These are phyloP conservation scores for Solanum corneliomulleri DNA, from an alignment of 257 asterid species.

Conservation along the genomic window DNA sequence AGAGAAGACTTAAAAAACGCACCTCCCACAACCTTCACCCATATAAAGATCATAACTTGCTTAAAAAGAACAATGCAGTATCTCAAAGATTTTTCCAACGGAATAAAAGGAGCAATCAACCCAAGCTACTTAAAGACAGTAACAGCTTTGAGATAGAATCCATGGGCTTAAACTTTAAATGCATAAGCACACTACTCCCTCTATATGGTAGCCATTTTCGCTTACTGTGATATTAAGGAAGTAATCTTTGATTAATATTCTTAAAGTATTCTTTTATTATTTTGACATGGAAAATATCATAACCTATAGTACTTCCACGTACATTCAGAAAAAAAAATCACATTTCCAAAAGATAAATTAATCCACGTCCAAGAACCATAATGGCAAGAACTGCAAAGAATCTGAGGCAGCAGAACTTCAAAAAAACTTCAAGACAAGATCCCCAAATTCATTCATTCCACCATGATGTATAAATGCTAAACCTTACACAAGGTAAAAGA, in stretches of 20 bases:
- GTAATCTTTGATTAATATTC: background rate
- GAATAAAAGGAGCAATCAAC: background rate
- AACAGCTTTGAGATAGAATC: background rate
- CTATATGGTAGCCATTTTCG: background rate
- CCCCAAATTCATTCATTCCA: background rate
- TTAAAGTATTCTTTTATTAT: background rate
- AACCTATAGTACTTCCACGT: background rate
- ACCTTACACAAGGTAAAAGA: background rate
- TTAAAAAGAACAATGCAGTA: background rate
- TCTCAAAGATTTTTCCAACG: background rate
- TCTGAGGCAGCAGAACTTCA: background rate
- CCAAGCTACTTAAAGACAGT: background rate
- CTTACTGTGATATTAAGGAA: background rate
- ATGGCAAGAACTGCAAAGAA: background rate
- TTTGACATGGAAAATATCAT: background rate
- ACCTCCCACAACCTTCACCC: background rate
- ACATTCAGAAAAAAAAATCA: background rate
- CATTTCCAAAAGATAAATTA: background rate
- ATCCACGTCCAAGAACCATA: background rate
- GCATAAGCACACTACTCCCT: background rate
- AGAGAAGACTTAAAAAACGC: background rate
- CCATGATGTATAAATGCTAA: background rate
- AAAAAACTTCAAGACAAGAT: background rate
- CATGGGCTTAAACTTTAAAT: background rate
- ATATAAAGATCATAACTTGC: background rate